Evolutionary conservation across 805 yeast species (phyloP).

Genomic region (Candida corydali): DNA sequence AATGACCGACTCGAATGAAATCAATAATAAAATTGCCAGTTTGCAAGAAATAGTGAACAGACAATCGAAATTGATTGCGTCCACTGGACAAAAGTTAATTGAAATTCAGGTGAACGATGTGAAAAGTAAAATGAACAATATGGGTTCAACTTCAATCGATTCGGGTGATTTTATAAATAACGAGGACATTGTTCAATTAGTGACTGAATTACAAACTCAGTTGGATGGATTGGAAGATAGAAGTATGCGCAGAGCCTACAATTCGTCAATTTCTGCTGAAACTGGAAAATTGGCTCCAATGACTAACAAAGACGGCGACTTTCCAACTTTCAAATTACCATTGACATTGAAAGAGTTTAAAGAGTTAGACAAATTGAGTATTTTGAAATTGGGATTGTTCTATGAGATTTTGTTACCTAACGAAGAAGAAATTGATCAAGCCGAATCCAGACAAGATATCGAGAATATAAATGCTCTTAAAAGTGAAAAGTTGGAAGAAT

Average conservation of each 20-base stretch:
- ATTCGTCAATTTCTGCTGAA: constrained; percentile 39
- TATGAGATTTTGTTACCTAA: constrained; percentile 75
- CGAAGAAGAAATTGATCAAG: constrained; percentile 29
- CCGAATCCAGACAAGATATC: constrained; percentile 8
- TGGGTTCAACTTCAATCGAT: constrained; percentile 12
- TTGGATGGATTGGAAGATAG: constrained; percentile 76
- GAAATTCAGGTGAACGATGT: constrained; percentile 61
- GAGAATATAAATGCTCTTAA: constrained; percentile 1
- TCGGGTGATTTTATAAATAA: constrained; percentile 62
- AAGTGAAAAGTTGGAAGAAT: constrained; percentile 1
- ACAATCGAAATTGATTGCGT: constrained; percentile 61
- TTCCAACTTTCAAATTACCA: constrained; percentile 60
- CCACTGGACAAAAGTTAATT: constrained; percentile 77
- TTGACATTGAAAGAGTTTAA: constrained; percentile 50
- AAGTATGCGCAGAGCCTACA: constrained; percentile 64
- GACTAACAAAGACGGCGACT: constrained; percentile 76
- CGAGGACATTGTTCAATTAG: constrained; percentile 82
- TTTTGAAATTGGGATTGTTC: constrained; percentile 59
- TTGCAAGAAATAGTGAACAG: constrained; percentile 54
- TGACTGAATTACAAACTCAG: constrained; percentile 87
- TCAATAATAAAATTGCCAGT: constrained; percentile 46
- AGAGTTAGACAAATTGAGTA: constrained; percentile 37
- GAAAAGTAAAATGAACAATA: constrained; percentile 29
- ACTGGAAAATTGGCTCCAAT: constrained; percentile 52
- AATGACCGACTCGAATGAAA: constrained; percentile 16